phyloP scores from a whole-genome alignment of 1,284 basidiomycete species.

The Moniliella sp. region DNA sequence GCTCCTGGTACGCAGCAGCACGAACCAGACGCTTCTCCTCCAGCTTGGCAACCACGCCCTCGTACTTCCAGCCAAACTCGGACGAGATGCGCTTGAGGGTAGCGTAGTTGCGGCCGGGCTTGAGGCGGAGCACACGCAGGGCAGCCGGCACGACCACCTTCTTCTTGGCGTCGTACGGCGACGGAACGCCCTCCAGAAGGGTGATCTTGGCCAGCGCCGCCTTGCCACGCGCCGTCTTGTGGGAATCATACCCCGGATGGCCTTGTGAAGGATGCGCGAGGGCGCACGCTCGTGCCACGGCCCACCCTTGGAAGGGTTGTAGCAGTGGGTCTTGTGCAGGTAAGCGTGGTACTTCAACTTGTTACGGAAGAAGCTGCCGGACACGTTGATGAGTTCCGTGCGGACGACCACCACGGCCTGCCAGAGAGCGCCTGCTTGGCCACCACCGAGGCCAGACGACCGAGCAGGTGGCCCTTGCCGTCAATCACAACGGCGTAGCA shows the following conservation, averaged over 20 bases:
- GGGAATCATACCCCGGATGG: constrained; percentile 84
- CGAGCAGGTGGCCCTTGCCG: constrained; percentile 99
- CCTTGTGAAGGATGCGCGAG: constrained; percentile 92
- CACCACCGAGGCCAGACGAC: constrained; percentile 93
- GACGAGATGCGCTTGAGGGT: constrained; percentile 94
- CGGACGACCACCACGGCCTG: constrained; percentile 97
- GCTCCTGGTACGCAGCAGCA: constrained; percentile 94
- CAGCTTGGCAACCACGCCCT: constrained; percentile 94
- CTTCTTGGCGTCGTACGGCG: constrained; percentile 97
- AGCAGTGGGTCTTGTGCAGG: constrained; percentile 96
- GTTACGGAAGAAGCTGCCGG: constrained; percentile 99
- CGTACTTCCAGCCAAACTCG: constrained; percentile 98
- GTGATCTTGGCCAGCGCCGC: constrained; percentile 91
- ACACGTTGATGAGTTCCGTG: constrained; percentile 98
- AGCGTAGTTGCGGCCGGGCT: constrained; percentile 98
- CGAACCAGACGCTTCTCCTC: constrained; percentile 99
- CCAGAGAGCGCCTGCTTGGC: constrained; percentile 73
- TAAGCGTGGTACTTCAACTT: constrained; percentile 99
- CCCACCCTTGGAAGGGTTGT: constrained; percentile 97
- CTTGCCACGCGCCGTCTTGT: constrained; percentile 86
- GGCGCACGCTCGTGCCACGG: constrained; percentile 98
- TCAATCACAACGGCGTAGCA: too few relatives aligned
- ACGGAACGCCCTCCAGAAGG: constrained; percentile 93
- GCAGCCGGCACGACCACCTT: constrained; percentile 96
- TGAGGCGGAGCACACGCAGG: constrained; percentile 84